Evolutionary conservation across 2,329 filamentous ascomycete species (phyloP).

Genomic region (Colletotrichum tanaceti): DNA sequence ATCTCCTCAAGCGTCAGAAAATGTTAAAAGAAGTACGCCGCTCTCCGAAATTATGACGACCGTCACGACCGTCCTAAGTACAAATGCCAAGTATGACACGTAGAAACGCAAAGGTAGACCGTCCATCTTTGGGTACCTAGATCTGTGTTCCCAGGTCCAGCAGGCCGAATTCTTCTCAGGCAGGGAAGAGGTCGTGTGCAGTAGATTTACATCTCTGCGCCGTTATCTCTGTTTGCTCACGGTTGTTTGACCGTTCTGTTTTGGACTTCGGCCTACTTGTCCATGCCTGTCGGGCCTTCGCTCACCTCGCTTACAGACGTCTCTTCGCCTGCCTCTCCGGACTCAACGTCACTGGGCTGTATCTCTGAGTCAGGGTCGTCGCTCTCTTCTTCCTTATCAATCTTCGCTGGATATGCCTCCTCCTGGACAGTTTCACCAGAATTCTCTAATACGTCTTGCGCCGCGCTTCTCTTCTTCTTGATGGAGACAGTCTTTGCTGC

Average conservation of each 20-base stretch:
- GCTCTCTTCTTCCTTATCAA: neutral
- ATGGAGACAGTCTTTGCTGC: slow-evolving; percentile 36
- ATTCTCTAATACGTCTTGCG: slow-evolving; percentile 11
- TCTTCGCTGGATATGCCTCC: neutral
- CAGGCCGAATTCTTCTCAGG: too few species aligned
- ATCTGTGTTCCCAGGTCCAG: neutral
- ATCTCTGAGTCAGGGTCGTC: neutral
- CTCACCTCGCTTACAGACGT: neutral
- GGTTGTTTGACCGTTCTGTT: neutral
- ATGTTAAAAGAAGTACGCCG: neutral
- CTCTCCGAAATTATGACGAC: neutral
- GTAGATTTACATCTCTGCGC: too few species aligned
- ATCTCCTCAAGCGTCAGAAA: neutral
- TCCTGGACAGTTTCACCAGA: neutral
- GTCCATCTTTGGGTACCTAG: neutral
- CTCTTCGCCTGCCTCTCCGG: neutral
- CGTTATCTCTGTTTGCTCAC: too few species aligned
- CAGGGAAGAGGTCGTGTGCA: neutral
- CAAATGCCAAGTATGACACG: neutral
- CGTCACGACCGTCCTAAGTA: rapidly evolving
- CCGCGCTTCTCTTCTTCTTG: slow-evolving; percentile 25
- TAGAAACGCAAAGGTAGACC: neutral
- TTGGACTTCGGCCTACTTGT: too few species aligned
- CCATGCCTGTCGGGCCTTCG: neutral
- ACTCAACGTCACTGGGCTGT: neutral